Evolutionary conservation across 768 basidiomycete genomes (phyloP).

Genomic region (Tricholoma bakamatsutake): DNA sequence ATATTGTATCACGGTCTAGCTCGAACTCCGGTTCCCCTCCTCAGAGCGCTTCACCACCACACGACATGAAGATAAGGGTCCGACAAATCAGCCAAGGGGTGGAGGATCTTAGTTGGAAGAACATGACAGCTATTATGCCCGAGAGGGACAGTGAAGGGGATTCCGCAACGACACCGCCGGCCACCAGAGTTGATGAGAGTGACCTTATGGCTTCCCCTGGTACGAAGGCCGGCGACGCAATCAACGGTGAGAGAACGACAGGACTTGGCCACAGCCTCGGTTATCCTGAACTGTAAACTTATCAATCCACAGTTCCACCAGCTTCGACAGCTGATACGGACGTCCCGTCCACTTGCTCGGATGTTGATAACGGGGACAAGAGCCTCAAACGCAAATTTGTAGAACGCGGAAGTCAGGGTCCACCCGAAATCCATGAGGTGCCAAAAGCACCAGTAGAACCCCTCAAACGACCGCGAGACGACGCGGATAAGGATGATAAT

Average conservation of each 20-base stretch:
- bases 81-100: conserved; percentile 77
- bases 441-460: conserved; percentile 28
- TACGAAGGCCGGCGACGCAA: not conserved
- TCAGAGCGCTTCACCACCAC: conserved; percentile 59
- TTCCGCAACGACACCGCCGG: conserved; percentile 7
- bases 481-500: conserved; percentile 56
- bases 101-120: conserved; percentile 71
- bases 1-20: conserved; percentile 33
- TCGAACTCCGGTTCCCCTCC: conserved; percentile 41
- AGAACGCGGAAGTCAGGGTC: conserved; percentile 63
- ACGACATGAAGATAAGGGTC: conserved; percentile 66
- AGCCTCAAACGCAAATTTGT: conserved; percentile 64
- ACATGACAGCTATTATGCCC: conserved; percentile 29
- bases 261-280: not conserved
- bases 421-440: conserved; percentile 31
- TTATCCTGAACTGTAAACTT: not conserved
- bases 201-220: not conserved
- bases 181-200: conserved; percentile 6
- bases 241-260: not conserved
- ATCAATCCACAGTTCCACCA: conserved; percentile 1
- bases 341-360: conserved; percentile 25
- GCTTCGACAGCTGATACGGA: conserved; percentile 3
- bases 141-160: conserved; percentile 24
- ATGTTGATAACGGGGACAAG: conserved; percentile 52
- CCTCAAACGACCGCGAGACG: conserved; percentile 57